A percentile compares a stretch with the other conserved stretches of the same genome.
These are phyloP conservation scores for Spergularia marina DNA, from an alignment of 148 eudicot genomes.

Conservation along the genomic window DNA sequence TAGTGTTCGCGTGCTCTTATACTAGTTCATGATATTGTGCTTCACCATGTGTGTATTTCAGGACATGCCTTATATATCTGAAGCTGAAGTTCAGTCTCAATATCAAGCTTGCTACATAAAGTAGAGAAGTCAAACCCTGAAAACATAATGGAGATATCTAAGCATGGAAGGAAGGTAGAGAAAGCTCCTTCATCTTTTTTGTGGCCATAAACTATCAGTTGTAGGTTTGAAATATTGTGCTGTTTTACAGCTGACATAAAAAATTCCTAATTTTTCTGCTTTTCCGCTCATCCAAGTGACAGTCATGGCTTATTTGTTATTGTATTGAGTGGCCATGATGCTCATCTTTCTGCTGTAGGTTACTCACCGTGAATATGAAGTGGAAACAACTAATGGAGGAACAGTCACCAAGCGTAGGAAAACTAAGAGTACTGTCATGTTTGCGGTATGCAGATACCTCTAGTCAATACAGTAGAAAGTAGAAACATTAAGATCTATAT, in stretches of 20 bases:
- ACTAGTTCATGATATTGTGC: background rate
- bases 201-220: background rate
- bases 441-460: conserved; percentile 51
- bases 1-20: background rate
- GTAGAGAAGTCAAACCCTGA: conserved; percentile 66
- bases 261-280: background rate
- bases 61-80: conserved; percentile 45
- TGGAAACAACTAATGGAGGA: conserved; percentile 82
- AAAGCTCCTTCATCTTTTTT: too few species aligned
- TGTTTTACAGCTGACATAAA: conserved; percentile 1
- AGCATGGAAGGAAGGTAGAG: conserved; percentile 77
- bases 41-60: conserved; percentile 22
- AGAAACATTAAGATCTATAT: background rate
- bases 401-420: conserved; percentile 78
- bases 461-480: conserved; percentile 5
- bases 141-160: conserved; percentile 48
- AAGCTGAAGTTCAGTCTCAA: conserved; percentile 50
- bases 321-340: conserved; percentile 10
- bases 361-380: conserved; percentile 89
- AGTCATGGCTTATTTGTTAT: background rate
- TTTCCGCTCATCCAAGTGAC: background rate
- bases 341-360: conserved; percentile 45
- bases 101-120: conserved; percentile 62
- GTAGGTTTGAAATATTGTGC: background rate
- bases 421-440: conserved; percentile 92